Conservation (phyloP, 1,284 basidiomycete species). For the Naganishia albida region DNA sequence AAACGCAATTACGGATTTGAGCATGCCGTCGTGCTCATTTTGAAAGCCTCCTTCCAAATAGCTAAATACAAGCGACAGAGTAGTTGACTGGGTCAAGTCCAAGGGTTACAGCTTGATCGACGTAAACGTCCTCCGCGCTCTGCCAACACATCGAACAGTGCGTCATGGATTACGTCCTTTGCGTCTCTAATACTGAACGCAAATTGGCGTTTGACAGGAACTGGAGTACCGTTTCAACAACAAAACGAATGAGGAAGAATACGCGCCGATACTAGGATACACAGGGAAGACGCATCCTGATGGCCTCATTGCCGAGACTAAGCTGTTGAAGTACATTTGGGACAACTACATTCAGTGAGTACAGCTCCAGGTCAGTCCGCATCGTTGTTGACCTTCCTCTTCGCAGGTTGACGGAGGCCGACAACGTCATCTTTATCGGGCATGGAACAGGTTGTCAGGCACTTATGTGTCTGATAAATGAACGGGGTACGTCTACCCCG, state of each 20-base stretch:
- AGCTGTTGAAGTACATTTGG: constrained; percentile 82
- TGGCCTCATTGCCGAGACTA: constrained; percentile 38
- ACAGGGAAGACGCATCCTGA: constrained; percentile 15
- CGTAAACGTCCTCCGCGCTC: constrained; percentile 77
- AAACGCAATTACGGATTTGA: background rate
- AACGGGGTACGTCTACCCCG: constrained; percentile 61
- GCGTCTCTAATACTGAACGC: background rate
- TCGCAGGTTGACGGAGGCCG: constrained; percentile 67
- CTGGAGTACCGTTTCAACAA: constrained; percentile 35
- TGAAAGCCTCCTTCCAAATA: constrained; percentile 45
- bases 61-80: constrained; percentile 79
- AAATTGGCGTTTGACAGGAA: background rate
- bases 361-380: background rate
- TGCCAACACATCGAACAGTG: constrained; percentile 57
- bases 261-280: constrained; percentile 47
- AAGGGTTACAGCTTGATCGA: constrained; percentile 77
- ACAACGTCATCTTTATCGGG: constrained; percentile 76
- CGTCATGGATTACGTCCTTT: constrained; percentile 14
- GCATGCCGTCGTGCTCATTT: background rate
- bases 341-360: constrained; percentile 87
- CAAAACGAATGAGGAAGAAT: constrained; percentile 55
- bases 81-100: constrained; percentile 73
- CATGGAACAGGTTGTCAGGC: constrained; percentile 79
- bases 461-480: constrained; percentile 70
- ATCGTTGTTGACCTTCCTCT: background rate